A percentile compares a stretch with the other conserved stretches of the same genome.
These are phyloP conservation scores for Chaetomiaceae sp. DNA, from an alignment of 2,329 filamentous ascomycete genomes.

Conservation along the genomic window DNA sequence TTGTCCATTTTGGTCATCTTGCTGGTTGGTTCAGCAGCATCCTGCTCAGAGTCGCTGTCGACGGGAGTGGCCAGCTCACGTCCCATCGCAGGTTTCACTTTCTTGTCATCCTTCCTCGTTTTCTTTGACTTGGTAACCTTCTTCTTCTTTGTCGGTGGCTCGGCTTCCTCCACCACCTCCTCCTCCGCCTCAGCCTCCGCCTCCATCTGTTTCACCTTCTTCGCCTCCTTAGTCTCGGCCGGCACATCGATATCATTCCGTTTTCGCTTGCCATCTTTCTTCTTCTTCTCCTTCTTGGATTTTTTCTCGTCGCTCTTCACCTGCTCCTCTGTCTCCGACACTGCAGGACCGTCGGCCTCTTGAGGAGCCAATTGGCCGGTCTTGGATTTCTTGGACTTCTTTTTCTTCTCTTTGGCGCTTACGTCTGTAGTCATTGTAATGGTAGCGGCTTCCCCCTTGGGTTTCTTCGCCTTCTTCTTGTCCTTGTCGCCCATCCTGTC, in stretches of 20 bases:
- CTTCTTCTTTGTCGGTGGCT: conserved; percentile 20
- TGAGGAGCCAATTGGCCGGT: not conserved
- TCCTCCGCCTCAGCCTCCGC: not conserved
- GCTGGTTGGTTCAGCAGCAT: not conserved
- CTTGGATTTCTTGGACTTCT: conserved; percentile 19
- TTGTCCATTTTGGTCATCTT: conserved; percentile 3
- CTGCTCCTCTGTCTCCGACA: not conserved
- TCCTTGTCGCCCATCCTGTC: conserved; percentile 16
- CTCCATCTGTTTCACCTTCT: too few species aligned
- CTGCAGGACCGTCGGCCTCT: not conserved
- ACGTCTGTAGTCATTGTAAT: not conserved
- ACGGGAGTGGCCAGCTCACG: not conserved
- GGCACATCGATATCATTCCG: conserved; percentile 1
- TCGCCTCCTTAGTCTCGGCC: too few species aligned
- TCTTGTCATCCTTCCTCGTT: conserved; percentile 5
- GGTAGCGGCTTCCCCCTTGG: not conserved
- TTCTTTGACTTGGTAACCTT: conserved; percentile 5
- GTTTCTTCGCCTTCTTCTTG: conserved; percentile 10
- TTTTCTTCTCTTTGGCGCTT: conserved; percentile 10
- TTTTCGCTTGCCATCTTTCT: conserved; percentile 21
- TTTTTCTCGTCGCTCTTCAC: conserved; percentile 6
- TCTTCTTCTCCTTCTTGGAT: conserved; percentile 22
- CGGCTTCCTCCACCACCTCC: not conserved
- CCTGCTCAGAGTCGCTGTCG: not conserved
- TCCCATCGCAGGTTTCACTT: not conserved